Evolutionary conservation across 2,329 filamentous ascomycete species (phyloP).

Genomic region (Biscogniauxia mediterranea): DNA sequence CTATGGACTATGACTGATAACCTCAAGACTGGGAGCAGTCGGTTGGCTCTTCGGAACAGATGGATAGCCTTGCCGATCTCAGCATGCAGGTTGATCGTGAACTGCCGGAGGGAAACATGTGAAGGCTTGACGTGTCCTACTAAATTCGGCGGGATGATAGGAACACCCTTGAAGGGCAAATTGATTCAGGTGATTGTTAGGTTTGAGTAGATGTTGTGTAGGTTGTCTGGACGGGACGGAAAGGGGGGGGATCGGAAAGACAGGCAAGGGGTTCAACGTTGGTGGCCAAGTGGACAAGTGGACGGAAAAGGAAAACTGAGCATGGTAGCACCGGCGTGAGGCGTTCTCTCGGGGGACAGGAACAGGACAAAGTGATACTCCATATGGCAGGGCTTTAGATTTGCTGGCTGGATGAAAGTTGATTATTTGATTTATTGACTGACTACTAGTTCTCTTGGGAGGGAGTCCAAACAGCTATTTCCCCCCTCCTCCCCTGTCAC

Average conservation of each 20-base stretch:
- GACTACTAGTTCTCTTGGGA: not conserved
- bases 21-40: conserved; percentile 55
- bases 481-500: too few species aligned
- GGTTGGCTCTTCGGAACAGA: conserved; percentile 52
- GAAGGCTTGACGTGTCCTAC: not conserved
- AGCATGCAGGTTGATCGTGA: conserved; percentile 43
- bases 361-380: not conserved
- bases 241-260: not conserved
- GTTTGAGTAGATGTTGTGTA: not conserved
- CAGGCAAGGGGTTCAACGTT: not conserved
- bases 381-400: not conserved
- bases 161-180: not conserved
- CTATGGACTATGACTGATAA: conserved; percentile 37
- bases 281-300: conserved; percentile 4
- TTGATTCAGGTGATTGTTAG: conserved; percentile 5
- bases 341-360: conserved; percentile 11
- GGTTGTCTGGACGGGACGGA: not conserved
- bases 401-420: not conserved
- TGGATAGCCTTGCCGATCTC: conserved; percentile 49
- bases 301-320: conserved; percentile 4
- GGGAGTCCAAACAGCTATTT: too few species aligned
- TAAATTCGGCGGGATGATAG: not conserved
- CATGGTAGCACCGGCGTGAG: conserved; percentile 21
- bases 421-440: not conserved
- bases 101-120: conserved; percentile 35